Percentiles rank a stretch among this genome's conserved stretches.
These are phyloP conservation scores for Leccinum arenicola DNA, from an alignment of 768 basidiomycete species.

Conservation along the genomic window DNA sequence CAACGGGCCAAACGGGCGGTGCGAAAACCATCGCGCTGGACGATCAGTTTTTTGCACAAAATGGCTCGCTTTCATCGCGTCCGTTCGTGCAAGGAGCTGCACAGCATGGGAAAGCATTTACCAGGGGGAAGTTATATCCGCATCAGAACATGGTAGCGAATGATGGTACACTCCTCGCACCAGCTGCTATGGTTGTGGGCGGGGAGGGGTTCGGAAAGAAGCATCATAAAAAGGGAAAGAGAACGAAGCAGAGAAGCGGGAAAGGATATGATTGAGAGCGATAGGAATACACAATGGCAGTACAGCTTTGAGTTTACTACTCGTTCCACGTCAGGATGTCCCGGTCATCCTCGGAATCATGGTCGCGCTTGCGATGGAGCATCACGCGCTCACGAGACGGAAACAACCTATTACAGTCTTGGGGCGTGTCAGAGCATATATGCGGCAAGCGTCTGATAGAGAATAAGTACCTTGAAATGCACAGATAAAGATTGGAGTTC, in stretches of 20 bases:
- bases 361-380: conserved; percentile 72
- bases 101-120: conserved; percentile 56
- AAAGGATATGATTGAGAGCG: conserved; percentile 75
- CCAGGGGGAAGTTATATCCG: conserved; percentile 67
- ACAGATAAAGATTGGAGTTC: conserved; percentile 83
- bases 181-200: conserved; percentile 41
- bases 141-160: conserved; percentile 81
- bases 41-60: conserved; percentile 73
- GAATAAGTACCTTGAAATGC: conserved; percentile 47
- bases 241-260: conserved; percentile 88
- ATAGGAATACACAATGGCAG: neutral
- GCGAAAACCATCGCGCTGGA: conserved; percentile 72
- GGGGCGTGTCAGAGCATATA: conserved; percentile 1
- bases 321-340: conserved; percentile 76
- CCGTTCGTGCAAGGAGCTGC: conserved; percentile 65
- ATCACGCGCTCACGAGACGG: conserved; percentile 67
- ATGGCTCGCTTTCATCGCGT: conserved; percentile 47
- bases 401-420: conserved; percentile 71
- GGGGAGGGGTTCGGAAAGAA: conserved; percentile 59
- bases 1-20: conserved; percentile 33
- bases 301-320: conserved; percentile 19
- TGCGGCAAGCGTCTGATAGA: neutral
- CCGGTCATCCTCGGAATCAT: conserved; percentile 51
- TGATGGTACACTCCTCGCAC: conserved; percentile 66
- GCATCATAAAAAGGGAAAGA: conserved; percentile 78